These are phyloP conservation scores for Ulmus americana DNA, from an alignment of 331 rosid species.

Conservation along the genomic window DNA sequence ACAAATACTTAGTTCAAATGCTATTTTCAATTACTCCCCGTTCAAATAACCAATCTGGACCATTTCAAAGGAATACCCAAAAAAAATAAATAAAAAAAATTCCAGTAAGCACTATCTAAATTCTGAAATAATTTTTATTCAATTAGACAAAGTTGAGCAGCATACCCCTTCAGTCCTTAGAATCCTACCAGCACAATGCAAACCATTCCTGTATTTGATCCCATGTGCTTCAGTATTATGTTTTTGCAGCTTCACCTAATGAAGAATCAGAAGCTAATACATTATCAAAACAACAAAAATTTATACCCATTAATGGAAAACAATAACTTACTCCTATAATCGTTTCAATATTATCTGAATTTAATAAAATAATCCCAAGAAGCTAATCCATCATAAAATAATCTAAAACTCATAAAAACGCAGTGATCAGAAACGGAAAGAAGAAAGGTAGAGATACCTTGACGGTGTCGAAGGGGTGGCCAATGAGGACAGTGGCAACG, in stretches of 20 bases:
- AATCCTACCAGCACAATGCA: slow-evolving; percentile 81
- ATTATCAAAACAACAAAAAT: neutral
- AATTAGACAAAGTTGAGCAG: slow-evolving; percentile 24
- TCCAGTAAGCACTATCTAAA: neutral
- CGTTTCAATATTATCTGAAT: neutral
- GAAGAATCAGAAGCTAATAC: slow-evolving; percentile 4
- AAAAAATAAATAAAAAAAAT: too few species aligned
- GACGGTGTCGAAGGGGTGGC: slow-evolving; percentile 94
- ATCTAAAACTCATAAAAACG: neutral
- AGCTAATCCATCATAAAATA: neutral
- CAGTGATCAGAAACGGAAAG: neutral
- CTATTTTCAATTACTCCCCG: neutral
- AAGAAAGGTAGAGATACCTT: slow-evolving; percentile 41
- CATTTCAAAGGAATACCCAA: too few species aligned
- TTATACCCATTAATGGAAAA: neutral
- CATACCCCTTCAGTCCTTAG: slow-evolving; percentile 87
- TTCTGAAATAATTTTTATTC: neutral
- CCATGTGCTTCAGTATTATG: slow-evolving; percentile 65
- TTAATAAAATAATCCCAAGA: too few species aligned
- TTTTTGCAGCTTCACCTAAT: slow-evolving; percentile 82
- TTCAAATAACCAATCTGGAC: neutral
- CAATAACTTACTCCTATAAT: neutral
- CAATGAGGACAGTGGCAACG: slow-evolving; percentile 68
- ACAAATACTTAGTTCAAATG: neutral
- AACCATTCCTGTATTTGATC: slow-evolving; percentile 57